Evolutionary conservation across 2,329 filamentous ascomycete species (phyloP), one percentile per base, ranked within the genome.

Genomic region (Myriosclerotinia scirpicola): DNA sequence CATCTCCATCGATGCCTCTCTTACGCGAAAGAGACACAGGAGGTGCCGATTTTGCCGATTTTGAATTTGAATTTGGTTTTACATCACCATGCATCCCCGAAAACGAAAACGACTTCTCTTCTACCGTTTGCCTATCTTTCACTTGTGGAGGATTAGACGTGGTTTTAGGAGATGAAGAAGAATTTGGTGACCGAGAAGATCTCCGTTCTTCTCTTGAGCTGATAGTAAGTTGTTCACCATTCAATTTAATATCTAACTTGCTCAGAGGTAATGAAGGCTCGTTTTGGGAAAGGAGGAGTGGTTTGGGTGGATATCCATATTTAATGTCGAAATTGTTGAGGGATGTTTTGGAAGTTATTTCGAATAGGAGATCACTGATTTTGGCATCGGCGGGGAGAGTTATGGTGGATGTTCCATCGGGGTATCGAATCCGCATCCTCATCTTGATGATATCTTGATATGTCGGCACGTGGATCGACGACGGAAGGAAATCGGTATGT

Each of bases 291-390:
- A 89, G 80, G 46, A 87, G 82, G 20, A 98, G 83, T 0, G 86
- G 81, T 74, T 89, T 87, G 34, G 91, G 88, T 0, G 94, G 94
- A 73, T 90, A 96, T 46, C 92, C 92, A 78, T 90, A 92, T 81
- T 95, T 97, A 69, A 96, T 81, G 54, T 90, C 85, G 74, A 94
- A 93, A 17, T 82, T 81, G 8, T 81, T 74, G 20, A 94, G 81
- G 5, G 85, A 85, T 1, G 90, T 91, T 73, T 86, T 85, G 60
- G 84, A 79, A 62, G 82, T 82, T 73, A 93, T 87, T 60, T 85
- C 81, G 5, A 82, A 76, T 56, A 88, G 80, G 1, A 93, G 81
- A 64, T 87, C 82, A 58, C 79, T 80, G 55, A 92, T 83, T 4
- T 86, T 90, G 63, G 91, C 89, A 68, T 85, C 80, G 65, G 92